Evolutionary conservation across 495 filamentous ascomycete genomes (phyloP), one percentile per base, ranked within the genome.

Genomic region (Penicillium steckii): DNA sequence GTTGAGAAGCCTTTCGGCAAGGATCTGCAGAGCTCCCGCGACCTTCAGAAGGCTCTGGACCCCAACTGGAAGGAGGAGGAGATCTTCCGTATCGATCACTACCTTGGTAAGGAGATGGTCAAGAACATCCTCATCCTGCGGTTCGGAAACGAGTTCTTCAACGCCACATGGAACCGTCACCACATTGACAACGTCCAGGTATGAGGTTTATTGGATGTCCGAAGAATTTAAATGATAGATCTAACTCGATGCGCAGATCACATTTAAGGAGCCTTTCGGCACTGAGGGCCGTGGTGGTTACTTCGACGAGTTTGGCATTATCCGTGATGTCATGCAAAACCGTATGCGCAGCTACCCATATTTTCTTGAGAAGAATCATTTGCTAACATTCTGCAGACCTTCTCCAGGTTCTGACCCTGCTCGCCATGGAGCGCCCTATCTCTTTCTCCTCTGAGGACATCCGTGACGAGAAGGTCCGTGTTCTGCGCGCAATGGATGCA

Each of bases 91-190:
- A 99, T 99, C 65, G 95, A 99, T 70, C 95, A 99, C 76, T 99
- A 99, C 69, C 83, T 99, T 33, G 95, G 95, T 60, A 99, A 99
- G 83, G 95, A 99, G 79, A 99, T 99, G 95, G 95, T 99, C 49
- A 99, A 99, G 83, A 99, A 99, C 71, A 95, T 99, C 63, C 83
- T 99, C 47, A 96, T 99, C 59, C 84, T 99, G 54, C 83, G 95
- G 59, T 99, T 99, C 70, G 95, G 94, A 57, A 99, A 99, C 74
- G 91, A 96, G 64, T 97, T 99, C 81, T 95, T 99, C 61, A 91
- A 92, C 49, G 95, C 95, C 42, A 97, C 94, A 48, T 99, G 95
- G 95, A 97, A 97, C 78, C 85, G 94, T 50, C 92, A 96, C 70
- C 94, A 99, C 79, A 99, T 99, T 77, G 94, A 97, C 74, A 99